Percentiles rank a stretch among this genome's conserved stretches.
Conservation (phyloP, 768 basidiomycete genomes). For the Candolleomyces eurysporus region DNA sequence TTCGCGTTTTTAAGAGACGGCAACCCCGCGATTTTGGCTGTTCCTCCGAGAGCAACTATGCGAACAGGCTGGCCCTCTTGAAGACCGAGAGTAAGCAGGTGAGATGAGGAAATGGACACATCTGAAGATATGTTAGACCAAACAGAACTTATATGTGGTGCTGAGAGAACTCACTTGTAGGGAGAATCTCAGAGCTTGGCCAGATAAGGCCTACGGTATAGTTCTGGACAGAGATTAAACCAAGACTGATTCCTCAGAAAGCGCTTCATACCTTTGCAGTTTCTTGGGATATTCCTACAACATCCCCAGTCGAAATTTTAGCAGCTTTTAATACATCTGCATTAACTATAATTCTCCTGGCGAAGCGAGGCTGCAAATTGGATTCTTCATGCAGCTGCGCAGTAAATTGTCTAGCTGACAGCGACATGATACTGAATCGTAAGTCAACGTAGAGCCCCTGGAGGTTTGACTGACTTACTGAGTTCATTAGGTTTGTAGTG, state of each 20-base stretch:
- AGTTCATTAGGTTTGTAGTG: background rate
- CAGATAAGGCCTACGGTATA: slow-evolving; percentile 30
- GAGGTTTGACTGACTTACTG: too few relatives aligned
- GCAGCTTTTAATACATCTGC: slow-evolving; percentile 57
- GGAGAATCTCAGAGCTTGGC: background rate
- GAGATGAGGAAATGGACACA: background rate
- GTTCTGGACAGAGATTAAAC: too few relatives aligned
- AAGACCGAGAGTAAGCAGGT: background rate
- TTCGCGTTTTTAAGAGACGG: slow-evolving; percentile 2
- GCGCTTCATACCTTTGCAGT: too few relatives aligned
- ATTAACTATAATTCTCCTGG: slow-evolving; percentile 63
- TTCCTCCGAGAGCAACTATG: background rate
- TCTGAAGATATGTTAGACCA: background rate
- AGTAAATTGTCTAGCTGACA: background rate
- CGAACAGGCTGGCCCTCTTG: background rate
- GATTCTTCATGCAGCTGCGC: background rate
- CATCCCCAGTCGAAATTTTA: slow-evolving; percentile 68
- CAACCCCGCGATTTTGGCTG: background rate
- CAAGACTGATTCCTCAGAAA: too few relatives aligned
- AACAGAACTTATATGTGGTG: too few relatives aligned
- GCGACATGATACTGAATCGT: too few relatives aligned
- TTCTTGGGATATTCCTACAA: too few relatives aligned
- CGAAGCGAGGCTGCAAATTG: slow-evolving; percentile 40
- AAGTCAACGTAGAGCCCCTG: too few relatives aligned
- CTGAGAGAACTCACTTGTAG: background rate